Evolutionary conservation across 108 stramenopile species (phyloP).

Genomic region (Halocafeteria seosinensis): DNA sequence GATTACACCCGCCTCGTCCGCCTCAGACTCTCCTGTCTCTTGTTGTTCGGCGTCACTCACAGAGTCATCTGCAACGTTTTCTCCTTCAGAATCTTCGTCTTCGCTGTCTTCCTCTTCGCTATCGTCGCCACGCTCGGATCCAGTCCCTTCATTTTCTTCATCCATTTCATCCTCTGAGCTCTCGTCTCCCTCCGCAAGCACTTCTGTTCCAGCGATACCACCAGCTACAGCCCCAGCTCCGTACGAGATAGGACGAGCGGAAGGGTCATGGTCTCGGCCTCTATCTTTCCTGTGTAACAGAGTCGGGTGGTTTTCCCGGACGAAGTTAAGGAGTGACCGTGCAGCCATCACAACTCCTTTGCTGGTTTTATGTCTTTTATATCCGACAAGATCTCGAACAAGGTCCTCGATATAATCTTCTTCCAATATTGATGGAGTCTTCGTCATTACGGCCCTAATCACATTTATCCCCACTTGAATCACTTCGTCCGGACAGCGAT

Average conservation of each 20-base stretch:
- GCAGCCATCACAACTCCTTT: slow-evolving; percentile 78
- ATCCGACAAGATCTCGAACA: slow-evolving; percentile 78
- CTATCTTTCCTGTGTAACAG: slow-evolving; percentile 72
- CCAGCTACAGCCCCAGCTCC: slow-evolving; percentile 53
- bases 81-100: background rate
- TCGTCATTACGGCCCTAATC: slow-evolving; percentile 57
- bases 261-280: slow-evolving; percentile 56
- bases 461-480: slow-evolving; percentile 94
- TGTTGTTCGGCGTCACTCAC: no score
- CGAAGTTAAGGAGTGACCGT: slow-evolving; percentile 64
- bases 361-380: slow-evolving; percentile 64
- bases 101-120: slow-evolving; percentile 11
- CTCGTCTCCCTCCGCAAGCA: slow-evolving; percentile 26
- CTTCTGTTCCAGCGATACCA: slow-evolving; percentile 81
- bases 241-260: slow-evolving; percentile 58
- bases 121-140: background rate
- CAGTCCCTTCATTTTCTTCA: no score
- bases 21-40: no score
- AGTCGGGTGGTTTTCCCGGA: slow-evolving; percentile 69
- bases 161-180: background rate
- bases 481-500: slow-evolving; percentile 67
- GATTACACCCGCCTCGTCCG: no score
- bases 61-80: background rate
- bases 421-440: slow-evolving; percentile 64
- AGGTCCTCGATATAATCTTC: slow-evolving; percentile 76